Base-by-base conservation (phyloP, 163 green algal genomes). In the Scenedesmus sp. region DNA sequence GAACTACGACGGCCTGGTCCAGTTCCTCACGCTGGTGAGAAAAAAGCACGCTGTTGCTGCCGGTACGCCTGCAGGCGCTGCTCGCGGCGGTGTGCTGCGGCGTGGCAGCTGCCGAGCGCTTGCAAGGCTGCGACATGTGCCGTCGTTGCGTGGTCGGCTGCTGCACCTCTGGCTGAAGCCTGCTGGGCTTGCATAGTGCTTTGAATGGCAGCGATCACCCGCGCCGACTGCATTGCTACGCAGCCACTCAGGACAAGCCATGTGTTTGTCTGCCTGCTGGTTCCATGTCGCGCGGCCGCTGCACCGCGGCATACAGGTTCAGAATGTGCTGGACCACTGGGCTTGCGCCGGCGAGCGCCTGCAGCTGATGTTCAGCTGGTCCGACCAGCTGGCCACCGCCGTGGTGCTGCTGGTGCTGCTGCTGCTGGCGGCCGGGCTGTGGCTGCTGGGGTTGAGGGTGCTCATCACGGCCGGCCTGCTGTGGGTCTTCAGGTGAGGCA, bases 311-410 rank as follows among this genome's bases (percentile, higher is more conserved):
- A 59, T 96, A 65, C 78, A 86, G 42, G 93, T 96, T 22, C 95
- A 96, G 65, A 96, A 95, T 78, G 73, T 96, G 44, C 33, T 95
- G 40, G 95, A 97, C 33, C 89, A 89, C 51, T 87, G 95, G 81
- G 95, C 95, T 0, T 76, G 78, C 35, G 78, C 85, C n/a, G 86
- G 94, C 18, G 95, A 96, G 89, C 90, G 92, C 53, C n/a, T 93
- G 85, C 83, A 93, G 73, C 90, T 94, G 35, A 76, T 95, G 30
- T 81, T 94, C 33, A 94, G 89, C 22, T 97, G 93, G 93, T 80
- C 86, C 42, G 95, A 97, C 91, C 95, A 93, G 37, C 76, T 93
- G 16, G 95, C 94, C 20, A 97, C 93, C 10, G 30, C 78, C 2
- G 35, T 94, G 15, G 91, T 97, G 72, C 73, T 95, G 42, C 35